phyloP scores from a whole-genome alignment of 176 grass and related monocot genomes.

The Rhynchospora breviuscula region DNA sequence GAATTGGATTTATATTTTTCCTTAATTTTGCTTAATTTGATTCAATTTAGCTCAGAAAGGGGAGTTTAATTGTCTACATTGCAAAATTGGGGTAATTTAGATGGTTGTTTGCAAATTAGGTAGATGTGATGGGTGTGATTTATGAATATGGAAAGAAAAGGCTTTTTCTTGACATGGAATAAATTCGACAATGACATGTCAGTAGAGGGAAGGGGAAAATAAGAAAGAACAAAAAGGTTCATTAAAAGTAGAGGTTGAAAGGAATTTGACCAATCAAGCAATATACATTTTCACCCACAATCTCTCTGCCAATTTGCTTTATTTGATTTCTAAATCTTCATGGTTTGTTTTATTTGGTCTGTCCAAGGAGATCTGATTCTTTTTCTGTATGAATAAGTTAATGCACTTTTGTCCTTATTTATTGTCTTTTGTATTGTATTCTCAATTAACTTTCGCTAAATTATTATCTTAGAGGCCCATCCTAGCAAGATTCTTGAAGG shows the following conservation, averaged over 20 bases:
- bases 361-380: conserved; percentile 1
- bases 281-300: neutral
- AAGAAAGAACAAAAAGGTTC: neutral
- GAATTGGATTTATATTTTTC: neutral
- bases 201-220: neutral
- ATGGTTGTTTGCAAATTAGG: neutral
- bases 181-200: neutral
- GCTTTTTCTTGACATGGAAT: neutral
- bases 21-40: neutral
- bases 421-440: neutral
- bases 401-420: neutral
- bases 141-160: neutral
- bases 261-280: neutral
- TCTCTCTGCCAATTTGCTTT: neutral
- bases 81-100: neutral
- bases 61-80: neutral
- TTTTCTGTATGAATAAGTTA: neutral
- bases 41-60: neutral
- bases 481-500: conserved; percentile 29
- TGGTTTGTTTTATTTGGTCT: neutral
- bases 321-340: neutral
- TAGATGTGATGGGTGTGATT: neutral
- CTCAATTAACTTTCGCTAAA: neutral
- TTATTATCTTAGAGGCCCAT: conserved; percentile 24
- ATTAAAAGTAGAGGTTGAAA: neutral